These are phyloP conservation scores for Agrocybe pediades DNA, from an alignment of 768 basidiomycete species.

Conservation along the genomic window DNA sequence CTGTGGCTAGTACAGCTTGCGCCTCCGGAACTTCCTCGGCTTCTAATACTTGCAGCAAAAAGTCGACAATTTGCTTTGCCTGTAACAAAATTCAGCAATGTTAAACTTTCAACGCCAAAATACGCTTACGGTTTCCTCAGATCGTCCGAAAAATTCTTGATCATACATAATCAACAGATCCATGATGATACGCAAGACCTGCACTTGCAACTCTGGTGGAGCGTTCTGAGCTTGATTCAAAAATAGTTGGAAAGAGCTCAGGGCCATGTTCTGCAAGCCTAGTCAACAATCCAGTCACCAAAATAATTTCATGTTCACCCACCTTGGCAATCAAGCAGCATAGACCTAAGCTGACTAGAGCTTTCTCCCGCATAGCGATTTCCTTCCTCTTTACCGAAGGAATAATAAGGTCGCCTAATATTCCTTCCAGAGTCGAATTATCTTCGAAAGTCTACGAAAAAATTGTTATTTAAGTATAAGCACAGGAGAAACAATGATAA, in stretches of 20 bases:
- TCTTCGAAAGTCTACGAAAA: slow-evolving; percentile 68
- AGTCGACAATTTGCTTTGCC: slow-evolving; percentile 45
- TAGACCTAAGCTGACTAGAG: slow-evolving; percentile 76
- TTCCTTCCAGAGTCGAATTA: slow-evolving; percentile 80
- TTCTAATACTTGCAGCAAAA: slow-evolving; percentile 51
- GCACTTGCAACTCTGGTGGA: slow-evolving; percentile 74
- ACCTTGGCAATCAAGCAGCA: slow-evolving; percentile 87
- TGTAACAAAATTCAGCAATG: slow-evolving; percentile 5
- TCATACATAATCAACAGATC: slow-evolving; percentile 93
- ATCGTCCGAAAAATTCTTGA: slow-evolving; percentile 65
- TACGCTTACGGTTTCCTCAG: slow-evolving; percentile 41
- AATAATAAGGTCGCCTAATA: slow-evolving; percentile 84
- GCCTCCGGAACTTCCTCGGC: slow-evolving; percentile 73
- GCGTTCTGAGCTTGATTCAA: slow-evolving; percentile 72
- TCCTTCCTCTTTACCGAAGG: slow-evolving; percentile 92
- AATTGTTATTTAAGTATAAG: slow-evolving; percentile 18
- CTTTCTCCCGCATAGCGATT: slow-evolving; percentile 76
- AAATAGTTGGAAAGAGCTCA: slow-evolving; percentile 80
- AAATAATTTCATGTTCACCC: slow-evolving; percentile 2
- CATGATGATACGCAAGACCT: slow-evolving; percentile 84
- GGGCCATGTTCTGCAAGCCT: slow-evolving; percentile 53
- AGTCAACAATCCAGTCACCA: background rate
- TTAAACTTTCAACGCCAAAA: background rate
- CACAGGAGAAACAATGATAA: slow-evolving; percentile 16
- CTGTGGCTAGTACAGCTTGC: slow-evolving; percentile 78